Evolutionary conservation across 2,329 filamentous ascomycete genomes (phyloP).

Genomic region (Cordyceps militaris): DNA sequence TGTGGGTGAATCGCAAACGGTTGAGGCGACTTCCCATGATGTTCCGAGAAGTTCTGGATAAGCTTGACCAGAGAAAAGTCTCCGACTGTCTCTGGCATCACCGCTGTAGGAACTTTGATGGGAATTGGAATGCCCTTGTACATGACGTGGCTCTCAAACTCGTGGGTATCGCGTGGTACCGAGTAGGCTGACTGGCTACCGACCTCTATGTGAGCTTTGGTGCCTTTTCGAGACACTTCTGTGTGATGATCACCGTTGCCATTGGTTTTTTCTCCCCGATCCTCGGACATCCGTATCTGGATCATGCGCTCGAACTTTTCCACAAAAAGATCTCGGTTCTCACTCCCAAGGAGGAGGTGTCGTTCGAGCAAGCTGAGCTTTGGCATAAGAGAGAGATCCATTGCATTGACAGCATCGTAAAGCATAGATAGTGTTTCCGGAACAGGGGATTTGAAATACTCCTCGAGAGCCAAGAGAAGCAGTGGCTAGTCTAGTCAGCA

Average conservation of each 20-base stretch:
- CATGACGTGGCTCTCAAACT: constrained; percentile 90
- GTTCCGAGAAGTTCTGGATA: constrained; percentile 84
- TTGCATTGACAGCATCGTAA: constrained; percentile 88
- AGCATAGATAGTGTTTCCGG: constrained; percentile 81
- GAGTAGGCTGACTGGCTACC: constrained; percentile 54
- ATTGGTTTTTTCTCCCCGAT: constrained; percentile 36
- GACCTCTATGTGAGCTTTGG: constrained; percentile 56
- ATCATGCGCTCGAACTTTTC: constrained; percentile 98
- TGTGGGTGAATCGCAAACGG: constrained; percentile 84
- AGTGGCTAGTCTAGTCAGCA: constrained; percentile 55
- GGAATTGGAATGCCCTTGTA: constrained; percentile 97
- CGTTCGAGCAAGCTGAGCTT: constrained; percentile 76
- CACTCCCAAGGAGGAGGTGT: constrained; percentile 78
- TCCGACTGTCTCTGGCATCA: constrained; percentile 91
- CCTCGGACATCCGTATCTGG: constrained; percentile 68
- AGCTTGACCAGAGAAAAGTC: constrained; percentile 97
- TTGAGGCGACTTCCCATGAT: constrained; percentile 75
- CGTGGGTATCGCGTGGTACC: constrained; percentile 88
- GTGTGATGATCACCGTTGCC: constrained; percentile 36
- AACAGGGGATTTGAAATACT: constrained; percentile 90
- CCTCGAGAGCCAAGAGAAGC: constrained; percentile 81
- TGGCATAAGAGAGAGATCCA: constrained; percentile 94
- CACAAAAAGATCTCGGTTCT: constrained; percentile 92
- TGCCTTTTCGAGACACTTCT: constrained; percentile 53
- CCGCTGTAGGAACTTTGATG: constrained; percentile 89